These are phyloP conservation scores for Prunella vulgaris DNA, from an alignment of 257 asterid genomes.

Conservation along the genomic window DNA sequence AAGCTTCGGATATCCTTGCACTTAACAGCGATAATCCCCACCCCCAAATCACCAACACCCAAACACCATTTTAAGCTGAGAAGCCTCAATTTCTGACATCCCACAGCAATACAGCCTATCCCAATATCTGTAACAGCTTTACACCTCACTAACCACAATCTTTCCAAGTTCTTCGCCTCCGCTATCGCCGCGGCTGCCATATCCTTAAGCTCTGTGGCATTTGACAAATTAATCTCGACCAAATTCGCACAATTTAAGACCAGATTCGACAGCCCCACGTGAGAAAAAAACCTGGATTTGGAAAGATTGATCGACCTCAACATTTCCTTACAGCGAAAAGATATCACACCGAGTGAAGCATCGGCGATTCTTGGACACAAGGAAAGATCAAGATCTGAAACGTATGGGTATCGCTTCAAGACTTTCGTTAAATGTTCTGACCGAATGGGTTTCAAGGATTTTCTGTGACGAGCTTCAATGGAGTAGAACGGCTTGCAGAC, in stretches of 20 bases:
- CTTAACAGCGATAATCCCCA: slow-evolving; percentile 75
- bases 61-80: slow-evolving; percentile 84
- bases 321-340: slow-evolving; percentile 40
- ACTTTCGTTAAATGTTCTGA: slow-evolving; percentile 46
- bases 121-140: slow-evolving; percentile 75
- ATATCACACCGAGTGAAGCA: slow-evolving; percentile 34
- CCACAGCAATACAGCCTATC: slow-evolving; percentile 88
- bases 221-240: slow-evolving; percentile 79
- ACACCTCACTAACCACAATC: slow-evolving; percentile 71
- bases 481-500: slow-evolving; percentile 58
- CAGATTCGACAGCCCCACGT: slow-evolving; percentile 57
- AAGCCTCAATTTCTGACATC: slow-evolving; percentile 65
- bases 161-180: slow-evolving; percentile 77
- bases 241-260: slow-evolving; percentile 51
- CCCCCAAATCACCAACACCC: slow-evolving; percentile 87
- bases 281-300: slow-evolving; percentile 59
- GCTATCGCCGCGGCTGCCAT: slow-evolving; percentile 63
- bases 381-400: slow-evolving; percentile 60
- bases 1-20: slow-evolving; percentile 65
- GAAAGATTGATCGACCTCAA: slow-evolving; percentile 73
- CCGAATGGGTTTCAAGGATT: slow-evolving; percentile 56
- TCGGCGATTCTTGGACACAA: slow-evolving; percentile 65
- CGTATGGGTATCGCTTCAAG: slow-evolving; percentile 43
- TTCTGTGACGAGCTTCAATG: slow-evolving; percentile 60
- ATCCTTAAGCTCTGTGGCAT: slow-evolving; percentile 66